Percentiles rank a stretch among this genome's conserved stretches.
Evolutionary conservation across 2,329 filamentous ascomycete genomes (phyloP).

Genomic region (Pestalotiopsis fici): DNA sequence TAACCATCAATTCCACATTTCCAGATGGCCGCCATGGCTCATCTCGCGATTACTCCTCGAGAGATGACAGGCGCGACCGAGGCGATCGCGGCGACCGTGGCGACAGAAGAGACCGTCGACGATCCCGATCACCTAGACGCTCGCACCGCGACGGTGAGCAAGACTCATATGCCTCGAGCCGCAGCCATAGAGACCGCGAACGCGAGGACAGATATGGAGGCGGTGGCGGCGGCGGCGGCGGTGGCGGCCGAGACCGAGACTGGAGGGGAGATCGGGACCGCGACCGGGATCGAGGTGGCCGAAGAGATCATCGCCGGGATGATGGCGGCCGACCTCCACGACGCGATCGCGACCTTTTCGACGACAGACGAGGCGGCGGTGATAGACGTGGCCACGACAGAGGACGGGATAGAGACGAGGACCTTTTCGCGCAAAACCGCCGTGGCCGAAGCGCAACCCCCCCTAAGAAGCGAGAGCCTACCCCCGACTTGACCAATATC

Average conservation of each 20-base stretch:
- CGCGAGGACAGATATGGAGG: conserved; percentile 86
- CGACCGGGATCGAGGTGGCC: conserved; percentile 60
- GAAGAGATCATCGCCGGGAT: conserved; percentile 45
- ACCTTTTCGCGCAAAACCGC: conserved; percentile 50
- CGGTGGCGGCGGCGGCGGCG: conserved; percentile 62
- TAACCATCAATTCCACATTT: conserved; percentile 9
- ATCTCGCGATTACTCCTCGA: conserved; percentile 56
- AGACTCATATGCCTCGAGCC: conserved; percentile 89
- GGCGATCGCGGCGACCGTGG: conserved; percentile 49
- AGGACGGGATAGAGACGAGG: conserved; percentile 45
- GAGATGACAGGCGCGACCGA: conserved; percentile 39
- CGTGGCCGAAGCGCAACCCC: conserved; percentile 76
- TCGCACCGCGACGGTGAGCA: conserved; percentile 66
- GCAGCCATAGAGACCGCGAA: conserved; percentile 89
- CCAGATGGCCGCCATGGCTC: conserved; percentile 53
- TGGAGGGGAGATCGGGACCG: conserved; percentile 55
- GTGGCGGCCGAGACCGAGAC: conserved; percentile 37
- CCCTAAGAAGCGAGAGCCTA: conserved; percentile 90
- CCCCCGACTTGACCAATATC: conserved; percentile 88
- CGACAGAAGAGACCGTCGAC: conserved; percentile 34
- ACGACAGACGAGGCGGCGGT: conserved; percentile 55
- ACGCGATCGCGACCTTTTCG: conserved; percentile 62
- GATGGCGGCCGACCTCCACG: conserved; percentile 61
- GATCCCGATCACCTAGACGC: conserved; percentile 64
- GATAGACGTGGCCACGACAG: conserved; percentile 41